Base-by-base conservation (phyloP, 176 grass and related monocot species). In the Tuctoria greenei region DNA sequence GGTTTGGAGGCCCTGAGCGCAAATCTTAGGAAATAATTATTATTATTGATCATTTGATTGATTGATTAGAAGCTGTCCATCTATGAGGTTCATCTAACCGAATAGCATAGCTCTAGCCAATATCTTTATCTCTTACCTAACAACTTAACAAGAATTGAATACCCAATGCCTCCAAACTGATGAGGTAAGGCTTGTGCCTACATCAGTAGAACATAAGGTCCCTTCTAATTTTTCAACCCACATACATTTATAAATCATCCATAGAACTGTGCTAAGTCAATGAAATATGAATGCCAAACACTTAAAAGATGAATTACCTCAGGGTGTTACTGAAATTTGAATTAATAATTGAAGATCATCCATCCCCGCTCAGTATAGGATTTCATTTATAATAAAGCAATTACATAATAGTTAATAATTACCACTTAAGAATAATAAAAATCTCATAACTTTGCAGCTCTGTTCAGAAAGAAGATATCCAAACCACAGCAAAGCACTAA, bases 211-310 rank as follows among this genome's bases (percentile, higher is more conserved):
- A 51, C 63, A 26, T 17, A 40, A 82, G 17, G 59, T 18, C 24
- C 10, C 8, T 70, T 23, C 25, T 35, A 17, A 62, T 31, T 60
- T 60, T 25, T 60, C 25, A 28, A 26, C 10, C 17, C 61, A 36
- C 49, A 4, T 13, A 59, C 17, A 61, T 80, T 34, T 49, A 55
- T 42, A 71, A 50, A 64, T 20, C 43, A 64, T 50, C 49, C 21
- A 37, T 64, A 76, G 25, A 76, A 17, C 16, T 60, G 38, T 60
- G 77, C 38, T 35, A 58, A 69, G 37, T 70, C 23, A 20, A 75
- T 20, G 26, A 34, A 50, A 49, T 64, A 50, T 49, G 27, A 18
- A 21, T 51, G 49, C 4, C 16, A 46, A 45, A 46, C 44, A 46
- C 44, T 3, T 15, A 46, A 46, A 46, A 46, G 44, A 46, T 46